phyloP scores from a whole-genome alignment of 257 asterid genomes.

The Solanum clarkiae region DNA sequence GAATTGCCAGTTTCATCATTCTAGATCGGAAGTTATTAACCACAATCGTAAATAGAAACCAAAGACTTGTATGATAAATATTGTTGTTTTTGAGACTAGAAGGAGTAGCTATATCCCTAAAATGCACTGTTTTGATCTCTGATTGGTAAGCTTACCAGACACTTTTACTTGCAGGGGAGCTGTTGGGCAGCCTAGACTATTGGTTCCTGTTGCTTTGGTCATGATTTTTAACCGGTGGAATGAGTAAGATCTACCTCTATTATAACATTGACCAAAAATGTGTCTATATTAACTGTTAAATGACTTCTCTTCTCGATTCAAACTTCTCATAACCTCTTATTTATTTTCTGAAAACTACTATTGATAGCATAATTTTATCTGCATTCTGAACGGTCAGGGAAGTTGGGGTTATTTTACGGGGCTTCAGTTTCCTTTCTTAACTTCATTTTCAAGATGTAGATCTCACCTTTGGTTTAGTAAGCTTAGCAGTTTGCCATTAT shows the following conservation, averaged over 20 bases:
- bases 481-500: background rate
- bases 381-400: background rate
- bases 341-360: background rate
- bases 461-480: background rate
- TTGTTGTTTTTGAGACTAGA: background rate
- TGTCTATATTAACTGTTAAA: background rate
- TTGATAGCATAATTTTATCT: background rate
- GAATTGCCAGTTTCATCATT: background rate
- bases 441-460: background rate
- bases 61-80: background rate
- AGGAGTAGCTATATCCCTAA: background rate
- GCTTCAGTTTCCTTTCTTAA: background rate
- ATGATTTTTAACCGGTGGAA: slow-evolving; percentile 90
- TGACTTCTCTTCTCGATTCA: background rate
- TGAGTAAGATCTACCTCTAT: slow-evolving; percentile 28
- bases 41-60: background rate
- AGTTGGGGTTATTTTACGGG: background rate
- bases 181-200: slow-evolving; percentile 69
- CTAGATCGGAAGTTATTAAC: background rate
- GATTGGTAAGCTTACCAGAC: background rate
- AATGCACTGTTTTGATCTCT: background rate
- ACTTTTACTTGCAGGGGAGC: slow-evolving; percentile 61
- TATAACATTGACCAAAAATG: background rate
- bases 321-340: background rate
- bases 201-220: slow-evolving; percentile 83